Evolutionary conservation across 176 grass and related monocot species (phyloP), one percentile per base, ranked within the genome.

Genomic region (Alopecurus myosuroides): DNA sequence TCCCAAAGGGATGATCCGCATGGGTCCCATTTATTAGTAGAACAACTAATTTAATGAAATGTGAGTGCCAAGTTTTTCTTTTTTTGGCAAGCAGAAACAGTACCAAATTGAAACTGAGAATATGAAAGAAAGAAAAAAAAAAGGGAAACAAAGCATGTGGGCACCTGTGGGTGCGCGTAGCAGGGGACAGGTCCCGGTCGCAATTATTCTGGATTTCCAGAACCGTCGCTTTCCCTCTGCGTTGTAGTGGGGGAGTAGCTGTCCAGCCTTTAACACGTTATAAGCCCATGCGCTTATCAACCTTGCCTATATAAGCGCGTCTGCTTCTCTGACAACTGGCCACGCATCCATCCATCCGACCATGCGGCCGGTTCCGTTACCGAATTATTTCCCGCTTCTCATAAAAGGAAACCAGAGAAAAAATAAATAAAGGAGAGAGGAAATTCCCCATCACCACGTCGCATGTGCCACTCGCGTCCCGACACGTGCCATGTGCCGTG

Each of bases 241-340:
- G 73, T n/a, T 70, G 46, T 80, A 83, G 73, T 86, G 65, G 79
- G 83, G 15, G 77, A 90, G 82, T 86, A 84, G 86, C 74, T 83
- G 84, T 65, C 86, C 34, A 85, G 77, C 72, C 84, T 81, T 65
- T 70, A 78, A 19, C 17, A 0, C 9, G 63, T 85, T 55, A 82
- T 92, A 95, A 29, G 40, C 0, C 0, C 0, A 0, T 0, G 0
- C 0, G 0, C 85, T 0, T 95, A 85, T 95, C 61, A 41, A 0
- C 0, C 18, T 17, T 0, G 2, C 34, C 2, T 28, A 88, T 72
- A 90, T 95, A 92, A 52, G 85, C 0, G 0, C 0, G 0, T 0
- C 0, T 0, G 0, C 75, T 34, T 92, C 81, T 90, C 79, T 29
- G 15, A 81, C 83, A 88, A 76, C 76, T 88, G 88, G 85, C 69